Conservation (phyloP, 371 early-diverging fungal species). For the Rhizopus sp. region DNA sequence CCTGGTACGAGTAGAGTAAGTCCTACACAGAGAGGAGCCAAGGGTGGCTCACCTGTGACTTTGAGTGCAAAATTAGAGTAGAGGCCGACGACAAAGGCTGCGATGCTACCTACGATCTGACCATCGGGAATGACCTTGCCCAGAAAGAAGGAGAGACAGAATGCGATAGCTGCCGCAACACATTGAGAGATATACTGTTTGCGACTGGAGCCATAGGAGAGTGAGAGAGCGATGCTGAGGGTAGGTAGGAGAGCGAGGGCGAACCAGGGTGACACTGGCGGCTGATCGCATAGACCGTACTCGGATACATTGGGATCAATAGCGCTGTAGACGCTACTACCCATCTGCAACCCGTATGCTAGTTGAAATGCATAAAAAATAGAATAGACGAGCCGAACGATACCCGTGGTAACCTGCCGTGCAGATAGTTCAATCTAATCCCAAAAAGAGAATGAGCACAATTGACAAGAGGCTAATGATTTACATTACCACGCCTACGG, state of each 20-base stretch:
- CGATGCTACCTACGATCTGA: conserved; percentile 38
- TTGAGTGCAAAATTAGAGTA: conserved; percentile 46
- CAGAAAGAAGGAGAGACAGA: conserved; percentile 39
- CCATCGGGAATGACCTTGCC: conserved; percentile 36
- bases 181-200: conserved; percentile 40
- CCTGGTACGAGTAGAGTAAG: conserved; percentile 48
- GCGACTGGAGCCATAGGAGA: conserved; percentile 46
- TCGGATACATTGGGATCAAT: conserved; percentile 30
- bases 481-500: conserved; percentile 56
- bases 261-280: conserved; percentile 37
- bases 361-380: conserved; percentile 76
- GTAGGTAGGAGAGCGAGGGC: conserved; percentile 40
- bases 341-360: conserved; percentile 79
- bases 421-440: conserved; percentile 53
- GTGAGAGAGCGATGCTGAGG: conserved; percentile 33
- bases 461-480: not conserved
- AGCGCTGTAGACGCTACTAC: conserved; percentile 45
- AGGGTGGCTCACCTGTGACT: conserved; percentile 37
- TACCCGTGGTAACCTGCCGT: conserved; percentile 81
- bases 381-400: conserved; percentile 77
- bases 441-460: conserved; percentile 2
- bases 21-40: conserved; percentile 43
- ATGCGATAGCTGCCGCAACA: conserved; percentile 32
- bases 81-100: conserved; percentile 44
- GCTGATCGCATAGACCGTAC: conserved; percentile 26